Evolutionary conservation across 164 flowering plant genomes (phyloP), one percentile per base, ranked within the genome.

Genomic region (Hamamelis virginiana): DNA sequence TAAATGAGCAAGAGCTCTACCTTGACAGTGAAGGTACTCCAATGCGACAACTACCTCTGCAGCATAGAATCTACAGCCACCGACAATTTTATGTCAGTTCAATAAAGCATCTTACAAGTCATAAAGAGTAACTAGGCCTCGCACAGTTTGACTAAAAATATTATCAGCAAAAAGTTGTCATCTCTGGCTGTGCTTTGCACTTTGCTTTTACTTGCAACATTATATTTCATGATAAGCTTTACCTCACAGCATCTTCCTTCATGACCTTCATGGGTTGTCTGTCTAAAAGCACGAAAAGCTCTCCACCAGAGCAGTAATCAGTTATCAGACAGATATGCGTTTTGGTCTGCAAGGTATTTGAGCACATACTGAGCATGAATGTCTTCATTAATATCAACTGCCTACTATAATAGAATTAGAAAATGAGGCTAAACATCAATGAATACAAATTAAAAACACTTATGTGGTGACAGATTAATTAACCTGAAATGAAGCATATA

Each of bases 1-100:
- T 21, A 38, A 62, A 1, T 6, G 58, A 15, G 9, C 60, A 21
- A 13, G 52, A 33, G 11, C 41, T 48, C 5, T 79, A 92, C 99
- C 99, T 89, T 92, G 97, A 78, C 97, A 95, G 76, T 95, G 99
- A 81, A 95, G 97, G 77, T 95, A 95, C 81, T 95, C 99, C 76
- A 95, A 73, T 50, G 97, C 99, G 75, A 92, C 81, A 56, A 92
- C 75, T 18, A 95, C 99, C 78, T 95, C 94, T 27, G 92, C 96
- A 65, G 93, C 97, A 78, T 87, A 95, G 78, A 95, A 95, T 70
- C 99, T 95, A 74, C 78, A 85, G 38, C 43, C 38, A 68, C 61
- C 23, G 67, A 72, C 45, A 70, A 43, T 13, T 55, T 52, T n/a
- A 22, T 41, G 44, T 68, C 21, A 62, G 67, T 47, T 74, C 9